Conservation (phyloP, 2,329 filamentous ascomycete species). For the Monosporascus sp. region DNA sequence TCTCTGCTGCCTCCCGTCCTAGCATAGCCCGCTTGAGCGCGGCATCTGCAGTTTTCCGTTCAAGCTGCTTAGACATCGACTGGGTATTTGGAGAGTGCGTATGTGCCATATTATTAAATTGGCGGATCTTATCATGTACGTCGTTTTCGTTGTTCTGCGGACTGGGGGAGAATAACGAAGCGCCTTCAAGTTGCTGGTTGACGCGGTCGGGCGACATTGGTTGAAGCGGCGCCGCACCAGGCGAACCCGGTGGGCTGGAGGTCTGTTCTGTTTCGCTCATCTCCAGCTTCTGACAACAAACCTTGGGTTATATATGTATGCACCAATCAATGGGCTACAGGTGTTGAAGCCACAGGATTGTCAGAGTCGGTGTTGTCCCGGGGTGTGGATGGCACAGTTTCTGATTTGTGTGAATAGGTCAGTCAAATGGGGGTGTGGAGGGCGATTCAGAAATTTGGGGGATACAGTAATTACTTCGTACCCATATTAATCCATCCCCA, state of each 20-base stretch:
- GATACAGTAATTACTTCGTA: no score
- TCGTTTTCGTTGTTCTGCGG: slow-evolving; percentile 23
- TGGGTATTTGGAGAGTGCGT: slow-evolving; percentile 5
- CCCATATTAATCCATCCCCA: no score
- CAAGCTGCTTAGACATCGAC: slow-evolving; percentile 49
- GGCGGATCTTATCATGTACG: slow-evolving; percentile 29
- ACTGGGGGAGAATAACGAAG: slow-evolving; percentile 13
- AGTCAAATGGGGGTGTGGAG: no score
- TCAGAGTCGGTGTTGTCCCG: no score
- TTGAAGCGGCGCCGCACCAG: slow-evolving; percentile 21
- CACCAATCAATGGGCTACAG: background rate
- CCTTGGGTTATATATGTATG: background rate
- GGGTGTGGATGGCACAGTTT: no score
- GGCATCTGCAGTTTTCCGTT: slow-evolving; percentile 60
- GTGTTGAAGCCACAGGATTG: no score
- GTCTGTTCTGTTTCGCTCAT: slow-evolving; percentile 19
- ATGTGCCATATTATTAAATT: slow-evolving; percentile 26
- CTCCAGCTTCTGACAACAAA: background rate
- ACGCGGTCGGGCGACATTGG: slow-evolving; percentile 24
- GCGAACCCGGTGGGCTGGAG: slow-evolving; percentile 17
- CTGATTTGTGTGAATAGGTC: no score
- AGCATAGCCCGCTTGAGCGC: slow-evolving; percentile 62
- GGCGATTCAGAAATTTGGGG: no score
- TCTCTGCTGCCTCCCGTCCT: slow-evolving; percentile 66
- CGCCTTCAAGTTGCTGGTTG: slow-evolving; percentile 22